These are phyloP conservation scores for Rutidosis leptorrhynchoides DNA, from an alignment of 129 eudicot genomes.

Conservation along the genomic window DNA sequence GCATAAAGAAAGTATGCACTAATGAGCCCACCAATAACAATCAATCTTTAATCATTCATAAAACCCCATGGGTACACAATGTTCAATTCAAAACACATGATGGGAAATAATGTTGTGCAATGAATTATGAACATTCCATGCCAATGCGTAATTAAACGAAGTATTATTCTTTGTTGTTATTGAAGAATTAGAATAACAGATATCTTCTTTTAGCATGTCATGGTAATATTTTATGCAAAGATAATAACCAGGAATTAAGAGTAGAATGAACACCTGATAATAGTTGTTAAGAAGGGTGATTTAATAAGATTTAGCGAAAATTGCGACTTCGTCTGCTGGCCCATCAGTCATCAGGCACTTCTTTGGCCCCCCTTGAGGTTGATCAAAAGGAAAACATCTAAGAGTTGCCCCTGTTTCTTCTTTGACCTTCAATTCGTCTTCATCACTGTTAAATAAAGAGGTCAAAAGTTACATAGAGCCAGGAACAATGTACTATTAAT, in stretches of 20 bases:
- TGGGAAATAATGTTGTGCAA: not conserved
- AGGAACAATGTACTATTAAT: not conserved
- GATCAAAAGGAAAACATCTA: slow-evolving; percentile 89
- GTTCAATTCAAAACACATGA: not conserved
- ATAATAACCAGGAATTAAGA: not conserved
- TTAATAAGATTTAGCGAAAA: slow-evolving; percentile 92
- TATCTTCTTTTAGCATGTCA: too few species aligned
- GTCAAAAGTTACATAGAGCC: not conserved
- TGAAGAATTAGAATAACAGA: too few species aligned
- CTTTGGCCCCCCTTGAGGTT: slow-evolving; percentile 63
- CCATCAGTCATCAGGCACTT: slow-evolving; percentile 77
- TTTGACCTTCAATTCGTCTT: slow-evolving; percentile 72
- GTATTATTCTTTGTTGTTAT: too few species aligned
- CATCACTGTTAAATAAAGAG: slow-evolving; percentile 40
- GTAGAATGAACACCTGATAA: slow-evolving; percentile 21
- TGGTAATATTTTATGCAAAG: not conserved
- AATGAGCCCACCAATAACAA: not conserved
- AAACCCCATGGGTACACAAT: not conserved
- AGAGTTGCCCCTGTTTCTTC: slow-evolving; percentile 96
- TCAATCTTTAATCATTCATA: not conserved
- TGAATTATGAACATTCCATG: too few species aligned
- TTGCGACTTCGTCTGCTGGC: slow-evolving; percentile 80
- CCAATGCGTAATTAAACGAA: too few species aligned
- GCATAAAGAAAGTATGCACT: slow-evolving; percentile 7
- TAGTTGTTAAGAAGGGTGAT: slow-evolving; percentile 12